These are phyloP conservation scores for Spathaspora girioi DNA, from an alignment of 805 yeast genomes.

Conservation along the genomic window DNA sequence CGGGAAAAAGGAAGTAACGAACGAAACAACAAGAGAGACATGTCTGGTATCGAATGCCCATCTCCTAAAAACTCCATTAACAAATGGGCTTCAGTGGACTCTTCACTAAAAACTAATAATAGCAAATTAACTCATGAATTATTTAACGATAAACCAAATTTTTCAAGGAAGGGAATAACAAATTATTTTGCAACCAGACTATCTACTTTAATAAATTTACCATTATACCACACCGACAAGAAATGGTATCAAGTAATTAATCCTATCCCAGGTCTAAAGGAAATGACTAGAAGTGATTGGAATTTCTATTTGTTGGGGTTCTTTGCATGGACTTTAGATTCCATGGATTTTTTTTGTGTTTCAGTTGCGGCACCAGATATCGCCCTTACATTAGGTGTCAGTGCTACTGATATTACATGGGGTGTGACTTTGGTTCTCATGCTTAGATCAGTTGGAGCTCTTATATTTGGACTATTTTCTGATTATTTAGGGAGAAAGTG, in stretches of 20 bases:
- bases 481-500: constrained; percentile 60
- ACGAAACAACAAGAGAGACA: neutral
- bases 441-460: constrained; percentile 65
- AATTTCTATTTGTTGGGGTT: constrained; percentile 50
- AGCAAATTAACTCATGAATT: neutral
- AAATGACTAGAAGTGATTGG: constrained; percentile 31
- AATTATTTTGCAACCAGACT: constrained; percentile 12
- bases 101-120: neutral
- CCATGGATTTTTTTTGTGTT: constrained; percentile 59
- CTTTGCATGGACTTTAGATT: constrained; percentile 62
- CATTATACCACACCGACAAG: constrained; percentile 22
- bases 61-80: neutral
- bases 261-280: constrained; percentile 37
- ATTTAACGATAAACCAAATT: constrained; percentile 11
- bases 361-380: constrained; percentile 47
- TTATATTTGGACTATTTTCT: constrained; percentile 54
- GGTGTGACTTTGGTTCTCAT: constrained; percentile 63
- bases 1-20: neutral
- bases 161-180: constrained; percentile 8
- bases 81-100: neutral
- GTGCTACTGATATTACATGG: constrained; percentile 56
- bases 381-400: constrained; percentile 41
- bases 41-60: neutral
- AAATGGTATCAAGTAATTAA: constrained; percentile 32
- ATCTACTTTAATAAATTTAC: constrained; percentile 16